These are phyloP conservation scores for Boletus pseudopeckii DNA, from an alignment of 768 basidiomycete species.

Conservation along the genomic window DNA sequence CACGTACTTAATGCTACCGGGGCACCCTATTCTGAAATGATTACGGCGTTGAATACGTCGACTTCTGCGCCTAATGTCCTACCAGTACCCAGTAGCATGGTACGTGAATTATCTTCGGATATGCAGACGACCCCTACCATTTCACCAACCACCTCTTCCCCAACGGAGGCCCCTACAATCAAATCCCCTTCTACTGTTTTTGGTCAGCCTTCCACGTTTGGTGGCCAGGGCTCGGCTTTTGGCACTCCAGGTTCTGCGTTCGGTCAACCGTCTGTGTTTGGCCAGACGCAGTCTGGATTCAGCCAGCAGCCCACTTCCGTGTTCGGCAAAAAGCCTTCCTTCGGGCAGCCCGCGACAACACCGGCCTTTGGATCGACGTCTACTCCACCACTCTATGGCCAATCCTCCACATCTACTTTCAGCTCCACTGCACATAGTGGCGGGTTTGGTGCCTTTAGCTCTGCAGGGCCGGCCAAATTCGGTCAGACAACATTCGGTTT, in stretches of 20 bases:
- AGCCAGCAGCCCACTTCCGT: conserved; percentile 18
- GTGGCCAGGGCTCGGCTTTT: conserved; percentile 21
- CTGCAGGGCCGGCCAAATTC: conserved; percentile 32
- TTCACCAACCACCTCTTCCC: conserved; percentile 17
- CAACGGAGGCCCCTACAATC: conserved; percentile 26
- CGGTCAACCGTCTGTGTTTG: conserved; percentile 30
- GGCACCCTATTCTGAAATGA: conserved; percentile 55
- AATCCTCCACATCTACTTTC: conserved; percentile 18
- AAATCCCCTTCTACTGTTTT: conserved; percentile 33
- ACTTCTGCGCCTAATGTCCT: conserved; percentile 1
- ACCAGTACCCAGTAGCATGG: conserved; percentile 19
- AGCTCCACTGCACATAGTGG: conserved; percentile 16
- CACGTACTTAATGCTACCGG: conserved; percentile 56
- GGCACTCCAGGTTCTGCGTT: conserved; percentile 24
- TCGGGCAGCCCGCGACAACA: conserved; percentile 14
- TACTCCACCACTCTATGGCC: conserved; percentile 18
- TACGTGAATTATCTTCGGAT: conserved; percentile 29
- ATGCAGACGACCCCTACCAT: conserved; percentile 28
- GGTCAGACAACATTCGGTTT: conserved; percentile 29
- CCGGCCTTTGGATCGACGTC: conserved; percentile 15
- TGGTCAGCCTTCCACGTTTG: conserved; percentile 32
- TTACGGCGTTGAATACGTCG: conserved; percentile 21
- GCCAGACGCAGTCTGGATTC: conserved; percentile 15
- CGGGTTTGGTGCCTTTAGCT: conserved; percentile 35
- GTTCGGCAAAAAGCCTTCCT: conserved; percentile 25